Conservation (phyloP, 2,329 filamentous ascomycete genomes). For the Penicillium hesseltinei region DNA sequence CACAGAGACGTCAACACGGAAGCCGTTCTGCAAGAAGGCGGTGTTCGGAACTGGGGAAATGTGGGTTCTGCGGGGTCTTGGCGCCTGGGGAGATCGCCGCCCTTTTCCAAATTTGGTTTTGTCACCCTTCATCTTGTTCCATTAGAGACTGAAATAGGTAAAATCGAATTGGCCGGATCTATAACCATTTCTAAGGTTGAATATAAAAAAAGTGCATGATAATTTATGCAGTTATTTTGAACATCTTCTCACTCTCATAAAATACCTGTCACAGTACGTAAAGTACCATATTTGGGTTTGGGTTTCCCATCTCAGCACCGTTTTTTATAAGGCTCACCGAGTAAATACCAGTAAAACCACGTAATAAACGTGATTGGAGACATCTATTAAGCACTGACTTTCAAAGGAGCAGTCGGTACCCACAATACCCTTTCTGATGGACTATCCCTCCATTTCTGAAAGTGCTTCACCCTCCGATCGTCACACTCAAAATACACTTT, state of each 20-base stretch:
- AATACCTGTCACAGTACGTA: neutral
- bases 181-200: neutral
- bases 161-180: neutral
- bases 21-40: constrained; percentile 18
- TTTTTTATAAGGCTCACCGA: neutral
- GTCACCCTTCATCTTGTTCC: neutral
- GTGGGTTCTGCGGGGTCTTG: constrained; percentile 19
- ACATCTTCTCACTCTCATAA: neutral
- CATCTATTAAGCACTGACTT: no score
- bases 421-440: no score
- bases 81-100: constrained; percentile 4
- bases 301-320: neutral
- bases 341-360: neutral
- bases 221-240: neutral
- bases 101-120: neutral
- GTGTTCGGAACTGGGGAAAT: constrained; percentile 27
- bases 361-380: neutral
- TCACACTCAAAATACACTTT: no score
- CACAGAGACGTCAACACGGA: neutral
- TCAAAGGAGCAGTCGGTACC: no score
- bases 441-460: no score
- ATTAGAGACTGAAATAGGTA: neutral
- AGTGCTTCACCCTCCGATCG: no score
- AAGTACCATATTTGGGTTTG: neutral
- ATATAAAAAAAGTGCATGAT: neutral